These are phyloP conservation scores for Pueraria montana DNA, from an alignment of 306 rosid genomes.

Conservation along the genomic window DNA sequence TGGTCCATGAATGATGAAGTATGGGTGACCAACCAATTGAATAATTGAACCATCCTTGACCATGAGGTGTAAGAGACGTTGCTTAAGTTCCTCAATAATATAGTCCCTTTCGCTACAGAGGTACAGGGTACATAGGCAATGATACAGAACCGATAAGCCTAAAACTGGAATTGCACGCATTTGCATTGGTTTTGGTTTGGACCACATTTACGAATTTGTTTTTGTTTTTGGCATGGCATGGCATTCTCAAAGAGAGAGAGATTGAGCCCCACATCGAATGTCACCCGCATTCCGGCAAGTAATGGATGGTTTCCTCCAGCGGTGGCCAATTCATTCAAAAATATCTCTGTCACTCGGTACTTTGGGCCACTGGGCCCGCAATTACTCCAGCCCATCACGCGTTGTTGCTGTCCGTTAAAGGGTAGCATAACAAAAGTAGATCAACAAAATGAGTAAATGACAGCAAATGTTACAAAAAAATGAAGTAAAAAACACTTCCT, in stretches of 20 bases:
- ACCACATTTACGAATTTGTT: constrained; percentile 28
- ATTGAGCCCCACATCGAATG: constrained; percentile 47
- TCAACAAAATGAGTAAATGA: constrained; percentile 2
- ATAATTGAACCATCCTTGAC: constrained; percentile 40
- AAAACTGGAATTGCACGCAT: constrained; percentile 18
- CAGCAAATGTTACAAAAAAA: not conserved
- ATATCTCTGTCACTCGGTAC: constrained; percentile 39
- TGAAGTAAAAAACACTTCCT: not conserved
- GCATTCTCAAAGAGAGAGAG: not conserved
- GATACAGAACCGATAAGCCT: not conserved
- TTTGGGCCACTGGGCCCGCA: constrained; percentile 54
- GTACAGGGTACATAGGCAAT: constrained; percentile 37
- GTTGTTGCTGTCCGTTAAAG: constrained; percentile 38
- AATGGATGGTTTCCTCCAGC: constrained; percentile 39
- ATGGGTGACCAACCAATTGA: constrained; percentile 45
- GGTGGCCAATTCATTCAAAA: constrained; percentile 25
- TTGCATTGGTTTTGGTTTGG: not conserved
- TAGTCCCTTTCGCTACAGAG: not conserved
- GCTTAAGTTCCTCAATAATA: not conserved
- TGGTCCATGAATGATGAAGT: constrained; percentile 52
- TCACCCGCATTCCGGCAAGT: constrained; percentile 53
- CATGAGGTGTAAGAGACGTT: constrained; percentile 35
- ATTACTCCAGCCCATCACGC: constrained; percentile 46
- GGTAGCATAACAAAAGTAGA: constrained; percentile 7
- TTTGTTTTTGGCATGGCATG: not conserved